Evolutionary conservation across 2,329 filamentous ascomycete genomes (phyloP), one percentile per base, ranked within the genome.

Genomic region (Talaromyces sp.): DNA sequence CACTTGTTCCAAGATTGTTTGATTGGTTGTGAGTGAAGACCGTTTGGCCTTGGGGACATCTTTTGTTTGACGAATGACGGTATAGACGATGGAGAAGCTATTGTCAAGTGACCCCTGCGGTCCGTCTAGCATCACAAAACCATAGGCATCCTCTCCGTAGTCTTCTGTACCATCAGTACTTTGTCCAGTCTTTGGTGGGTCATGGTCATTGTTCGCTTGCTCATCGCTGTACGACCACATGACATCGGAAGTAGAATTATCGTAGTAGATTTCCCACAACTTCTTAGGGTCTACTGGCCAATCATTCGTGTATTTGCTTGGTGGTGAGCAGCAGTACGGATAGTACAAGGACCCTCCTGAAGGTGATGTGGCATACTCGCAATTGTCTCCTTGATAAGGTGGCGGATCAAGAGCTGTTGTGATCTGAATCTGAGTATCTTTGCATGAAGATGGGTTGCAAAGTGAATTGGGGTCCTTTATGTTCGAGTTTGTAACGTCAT

Each of bases 81-180:
- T 71, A 33, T 67, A 62, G 10, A 62, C 59, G 13, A 58, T 56
- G 27, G 56, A 55, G 55, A 73, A 73, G 19, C 59, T 60, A 57
- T 67, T 62, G 57, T 73, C 64, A 22, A 74, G 65, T 11, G 70
- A 64, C n/a, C 65, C 71, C 25, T 63, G 52, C 5, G 65, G 63
- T 0, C 72, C 71, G 59, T 74, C 63, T 7, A 74, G 64, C 69
- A 73, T 72, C 13, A 74, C 57, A 53, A 73, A 72, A 5, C 70
- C 71, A 60, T 71, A 73, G 1, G 72, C 58, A 60, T 74, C 71
- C 4, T 42, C 59, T 17, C 69, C 71, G 39, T 64, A 54, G 52
- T 63, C 62, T 36, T 67, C 67, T 22, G n/a, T 22, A 7, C 22
- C 22, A 47, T 47, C 42, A 13, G 42, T 22, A 22, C 15, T 22